Evolutionary conservation across 495 filamentous ascomycete species (phyloP), one percentile per base, ranked within the genome.

Genomic region (Penicillium angulare): DNA sequence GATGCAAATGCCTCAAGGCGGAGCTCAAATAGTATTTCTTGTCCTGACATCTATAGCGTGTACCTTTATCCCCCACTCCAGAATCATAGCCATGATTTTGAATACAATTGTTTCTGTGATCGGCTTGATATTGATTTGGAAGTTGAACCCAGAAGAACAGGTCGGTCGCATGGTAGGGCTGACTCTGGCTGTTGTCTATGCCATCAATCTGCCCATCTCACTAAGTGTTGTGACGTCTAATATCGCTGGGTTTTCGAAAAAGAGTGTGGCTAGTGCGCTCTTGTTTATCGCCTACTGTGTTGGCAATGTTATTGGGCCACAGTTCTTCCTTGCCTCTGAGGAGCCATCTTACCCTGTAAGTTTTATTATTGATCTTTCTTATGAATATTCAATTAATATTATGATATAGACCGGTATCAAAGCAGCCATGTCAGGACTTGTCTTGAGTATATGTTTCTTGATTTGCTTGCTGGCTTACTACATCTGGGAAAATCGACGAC

Each of bases 61-160:
- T 12, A 72, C 67, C 0, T 63, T 47, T 3, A 49, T 71, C 39
- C 60, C 36, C 22, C 63, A 53, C 6, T 63, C 52, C 22, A 69
- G 64, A 22, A 67, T 65, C 33, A 32, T 62, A 29, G 63, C 57
- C 43, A 73, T 73, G 68, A 66, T 62, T 2, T 17, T 71, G 15
- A 67, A 65, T 43, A 64, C 61, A 0, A 42, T 57, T 6, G 49
- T 65, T 16, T 58, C 68, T 2, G 71, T 85, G n/a, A 32, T 83
- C 5, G 83, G 83, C 12, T 72, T 84, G 66, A 60, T 79, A 6
- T 72, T 87, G 1, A 81, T 86, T 10, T 79, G 82, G 42, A 75
- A 73, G 21, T 65, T 87, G 10, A 78, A 81, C n/a, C 53, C 77
- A 0, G 59, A 63, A 20, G 76, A 80, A 50, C 72, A 71, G 42